Evolutionary conservation across 2,329 filamentous ascomycete species (phyloP).

Genomic region (Fusarium proliferatum): DNA sequence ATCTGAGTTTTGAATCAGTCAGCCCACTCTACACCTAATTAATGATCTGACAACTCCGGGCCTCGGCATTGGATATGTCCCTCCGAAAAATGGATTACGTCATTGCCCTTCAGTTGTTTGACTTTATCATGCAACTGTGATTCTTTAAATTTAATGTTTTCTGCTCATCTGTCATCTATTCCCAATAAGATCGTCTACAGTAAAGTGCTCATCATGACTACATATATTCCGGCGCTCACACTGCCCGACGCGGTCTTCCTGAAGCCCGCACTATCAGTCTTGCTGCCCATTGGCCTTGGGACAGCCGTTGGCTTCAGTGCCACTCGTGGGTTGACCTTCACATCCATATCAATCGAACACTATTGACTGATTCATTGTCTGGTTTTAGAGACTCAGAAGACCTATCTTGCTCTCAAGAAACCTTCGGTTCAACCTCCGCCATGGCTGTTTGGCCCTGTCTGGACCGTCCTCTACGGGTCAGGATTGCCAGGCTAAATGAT

Average conservation of each 20-base stretch:
- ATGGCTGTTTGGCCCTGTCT: constrained; percentile 71
- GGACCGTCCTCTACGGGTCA: constrained; percentile 73
- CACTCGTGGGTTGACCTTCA: constrained; percentile 62
- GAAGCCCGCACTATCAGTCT: constrained; percentile 76
- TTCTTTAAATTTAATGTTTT: background rate
- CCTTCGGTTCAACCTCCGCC: constrained; percentile 71
- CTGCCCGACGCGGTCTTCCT: constrained; percentile 78
- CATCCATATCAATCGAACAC: background rate
- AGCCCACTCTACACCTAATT: constrained; percentile 25
- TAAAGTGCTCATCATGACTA: constrained; percentile 70
- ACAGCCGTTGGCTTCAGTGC: constrained; percentile 78
- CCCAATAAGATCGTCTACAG: background rate
- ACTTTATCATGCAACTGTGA: constrained; percentile 11
- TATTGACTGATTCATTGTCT: background rate
- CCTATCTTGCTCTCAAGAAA: constrained; percentile 75
- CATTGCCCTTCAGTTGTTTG: constrained; percentile 25
- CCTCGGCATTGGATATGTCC: constrained; percentile 2
- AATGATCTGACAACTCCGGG: constrained; percentile 3
- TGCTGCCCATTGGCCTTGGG: constrained; percentile 80
- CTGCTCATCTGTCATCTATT: constrained; percentile 1
- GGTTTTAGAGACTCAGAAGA: constrained; percentile 66
- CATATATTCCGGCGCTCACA: constrained; percentile 81
- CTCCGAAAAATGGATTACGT: constrained; percentile 40
- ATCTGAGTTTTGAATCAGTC: constrained; percentile 25
- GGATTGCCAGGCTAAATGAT: background rate